Evolutionary conservation across 2,329 filamentous ascomycete genomes (phyloP).

Genomic region (Neofusicoccum kwambonambiense): DNA sequence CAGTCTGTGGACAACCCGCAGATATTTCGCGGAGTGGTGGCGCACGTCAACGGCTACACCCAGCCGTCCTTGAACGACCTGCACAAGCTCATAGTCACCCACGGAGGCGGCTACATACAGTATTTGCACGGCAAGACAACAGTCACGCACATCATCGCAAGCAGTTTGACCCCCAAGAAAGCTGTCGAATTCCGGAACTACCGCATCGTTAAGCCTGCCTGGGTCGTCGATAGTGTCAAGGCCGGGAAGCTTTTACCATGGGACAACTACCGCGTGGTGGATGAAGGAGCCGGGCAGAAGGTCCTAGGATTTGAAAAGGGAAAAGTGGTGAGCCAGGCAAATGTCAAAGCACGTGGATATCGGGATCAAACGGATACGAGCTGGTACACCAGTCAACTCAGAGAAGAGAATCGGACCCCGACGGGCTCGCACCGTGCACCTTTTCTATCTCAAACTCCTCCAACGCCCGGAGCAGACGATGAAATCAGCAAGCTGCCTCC

Average conservation of each 20-base stretch:
- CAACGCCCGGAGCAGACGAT: constrained; percentile 28
- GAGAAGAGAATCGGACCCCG: constrained; percentile 32
- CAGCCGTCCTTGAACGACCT: constrained; percentile 89
- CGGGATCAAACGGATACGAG: constrained; percentile 77
- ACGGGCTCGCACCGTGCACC: constrained; percentile 25
- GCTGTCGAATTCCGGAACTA: constrained; percentile 83
- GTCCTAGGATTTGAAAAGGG: constrained; percentile 65
- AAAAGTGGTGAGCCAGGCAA: constrained; percentile 65
- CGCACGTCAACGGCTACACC: constrained; percentile 92
- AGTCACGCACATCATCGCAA: constrained; percentile 94
- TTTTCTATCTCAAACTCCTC: constrained; percentile 27
- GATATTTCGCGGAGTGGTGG: constrained; percentile 88
- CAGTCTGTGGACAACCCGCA: constrained; percentile 68
- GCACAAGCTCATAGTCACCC: constrained; percentile 80
- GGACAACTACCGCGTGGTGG: constrained; percentile 79
- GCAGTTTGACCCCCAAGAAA: constrained; percentile 88
- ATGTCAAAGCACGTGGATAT: constrained; percentile 64
- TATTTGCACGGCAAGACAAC: constrained; percentile 93
- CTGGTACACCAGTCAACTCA: constrained; percentile 77
- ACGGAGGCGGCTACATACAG: constrained; percentile 94
- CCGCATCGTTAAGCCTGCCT: constrained; percentile 89
- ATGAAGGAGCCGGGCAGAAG: constrained; percentile 80
- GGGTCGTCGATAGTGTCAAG: constrained; percentile 86
- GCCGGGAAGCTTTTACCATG: constrained; percentile 82
- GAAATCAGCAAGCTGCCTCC: constrained; percentile 32